Conservation (phyloP, 768 basidiomycete species). For the Heimioporus sp. region DNA sequence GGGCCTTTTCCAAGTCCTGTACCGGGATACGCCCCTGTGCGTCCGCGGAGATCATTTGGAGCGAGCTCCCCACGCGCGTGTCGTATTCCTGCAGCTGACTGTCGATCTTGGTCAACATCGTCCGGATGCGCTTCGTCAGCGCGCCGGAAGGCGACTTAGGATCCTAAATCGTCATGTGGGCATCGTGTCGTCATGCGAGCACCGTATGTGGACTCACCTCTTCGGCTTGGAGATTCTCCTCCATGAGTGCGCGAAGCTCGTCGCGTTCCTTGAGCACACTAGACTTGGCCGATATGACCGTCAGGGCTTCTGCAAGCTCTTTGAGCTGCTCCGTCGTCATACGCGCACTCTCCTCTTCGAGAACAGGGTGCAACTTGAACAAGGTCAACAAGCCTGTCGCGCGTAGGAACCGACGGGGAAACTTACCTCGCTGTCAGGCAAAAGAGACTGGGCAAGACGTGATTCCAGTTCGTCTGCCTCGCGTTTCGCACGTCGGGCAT, state of each 20-base stretch:
- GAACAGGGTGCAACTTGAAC: slow-evolving; percentile 60
- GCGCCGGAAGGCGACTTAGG: slow-evolving; percentile 80
- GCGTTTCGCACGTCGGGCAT: slow-evolving; percentile 81
- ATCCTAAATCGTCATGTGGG: slow-evolving; percentile 41
- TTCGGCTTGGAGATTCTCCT: slow-evolving; percentile 88
- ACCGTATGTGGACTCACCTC: slow-evolving; percentile 47
- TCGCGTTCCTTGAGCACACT: slow-evolving; percentile 94
- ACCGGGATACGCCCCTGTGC: slow-evolving; percentile 87
- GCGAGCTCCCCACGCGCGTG: slow-evolving; percentile 74
- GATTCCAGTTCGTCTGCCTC: slow-evolving; percentile 81
- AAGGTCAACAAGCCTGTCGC: neutral
- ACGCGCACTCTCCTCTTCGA: slow-evolving; percentile 69
- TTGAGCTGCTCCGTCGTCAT: slow-evolving; percentile 97
- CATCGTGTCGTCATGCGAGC: neutral
- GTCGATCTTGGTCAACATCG: slow-evolving; percentile 96
- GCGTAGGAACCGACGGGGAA: neutral
- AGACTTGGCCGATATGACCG: slow-evolving; percentile 89
- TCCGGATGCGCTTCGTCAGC: slow-evolving; percentile 93
- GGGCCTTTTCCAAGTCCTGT: slow-evolving; percentile 84
- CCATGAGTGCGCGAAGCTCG: slow-evolving; percentile 88
- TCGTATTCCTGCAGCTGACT: slow-evolving; percentile 91
- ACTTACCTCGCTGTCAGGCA: slow-evolving; percentile 88
- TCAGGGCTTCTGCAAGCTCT: slow-evolving; percentile 89
- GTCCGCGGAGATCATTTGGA: slow-evolving; percentile 85
- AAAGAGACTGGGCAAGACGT: slow-evolving; percentile 71